Conservation (phyloP, 176 grass and related monocot genomes). For the Triticum monococcum region DNA sequence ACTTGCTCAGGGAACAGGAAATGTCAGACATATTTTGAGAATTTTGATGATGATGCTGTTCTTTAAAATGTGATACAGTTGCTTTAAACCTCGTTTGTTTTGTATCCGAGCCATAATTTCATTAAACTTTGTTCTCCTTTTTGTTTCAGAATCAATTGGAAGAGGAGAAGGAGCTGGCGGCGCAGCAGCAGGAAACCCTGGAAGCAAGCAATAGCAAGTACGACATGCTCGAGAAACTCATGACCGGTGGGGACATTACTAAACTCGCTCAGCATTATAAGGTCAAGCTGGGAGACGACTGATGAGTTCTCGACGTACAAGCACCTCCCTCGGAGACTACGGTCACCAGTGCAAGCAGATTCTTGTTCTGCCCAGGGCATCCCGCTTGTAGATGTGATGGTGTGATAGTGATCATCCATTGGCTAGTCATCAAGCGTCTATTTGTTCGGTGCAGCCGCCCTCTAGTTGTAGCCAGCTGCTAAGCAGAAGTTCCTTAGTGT, state of each 20-base stretch:
- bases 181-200: conserved; percentile 48
- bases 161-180: conserved; percentile 52
- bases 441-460: neutral
- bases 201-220: conserved; percentile 51
- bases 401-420: neutral
- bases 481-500: neutral
- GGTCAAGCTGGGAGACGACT: conserved; percentile 33
- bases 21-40: neutral
- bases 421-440: neutral
- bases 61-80: neutral
- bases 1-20: neutral
- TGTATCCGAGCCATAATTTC: neutral
- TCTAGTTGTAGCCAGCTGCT: neutral
- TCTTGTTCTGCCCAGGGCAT: neutral
- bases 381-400: neutral
- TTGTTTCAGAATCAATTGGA: conserved; percentile 46
- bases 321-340: neutral
- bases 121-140: conserved; percentile 17
- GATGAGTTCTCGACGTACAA: neutral
- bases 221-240: conserved; percentile 42
- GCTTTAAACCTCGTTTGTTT: neutral
- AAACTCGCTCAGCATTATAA: conserved; percentile 48
- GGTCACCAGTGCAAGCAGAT: neutral
- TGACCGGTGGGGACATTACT: conserved; percentile 28
- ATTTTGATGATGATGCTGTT: neutral